These are phyloP conservation scores for Tolypocladium tropicale DNA, from an alignment of 2,329 filamentous ascomycete genomes.

Conservation along the genomic window DNA sequence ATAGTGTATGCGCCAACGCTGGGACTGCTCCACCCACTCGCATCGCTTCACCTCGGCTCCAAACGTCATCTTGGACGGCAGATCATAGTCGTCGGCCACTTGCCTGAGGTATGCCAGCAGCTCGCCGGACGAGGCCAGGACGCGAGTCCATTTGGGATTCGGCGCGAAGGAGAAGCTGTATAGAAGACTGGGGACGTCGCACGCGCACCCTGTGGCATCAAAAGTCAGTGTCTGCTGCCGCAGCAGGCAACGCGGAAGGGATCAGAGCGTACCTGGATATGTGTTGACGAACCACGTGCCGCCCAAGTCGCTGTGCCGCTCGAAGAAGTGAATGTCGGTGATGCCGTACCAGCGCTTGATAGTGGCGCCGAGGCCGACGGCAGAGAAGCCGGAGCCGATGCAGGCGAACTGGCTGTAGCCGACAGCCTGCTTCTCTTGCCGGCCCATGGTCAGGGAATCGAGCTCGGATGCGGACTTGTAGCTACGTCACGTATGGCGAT, in stretches of 20 bases:
- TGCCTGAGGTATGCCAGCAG: slow-evolving; percentile 45
- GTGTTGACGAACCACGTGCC: slow-evolving; percentile 56
- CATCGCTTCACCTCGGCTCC: slow-evolving; percentile 24
- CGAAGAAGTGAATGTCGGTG: slow-evolving; percentile 50
- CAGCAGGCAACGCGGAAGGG: not conserved
- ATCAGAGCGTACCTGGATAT: slow-evolving; percentile 40
- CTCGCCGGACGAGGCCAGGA: slow-evolving; percentile 45
- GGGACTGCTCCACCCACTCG: slow-evolving; percentile 25
- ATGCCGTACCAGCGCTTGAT: slow-evolving; percentile 47
- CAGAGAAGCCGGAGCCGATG: slow-evolving; percentile 53
- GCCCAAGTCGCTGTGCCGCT: slow-evolving; percentile 44
- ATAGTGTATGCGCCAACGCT: slow-evolving; percentile 23
- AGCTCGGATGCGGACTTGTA: not conserved
- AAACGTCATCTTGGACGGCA: slow-evolving; percentile 27
- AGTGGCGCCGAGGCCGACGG: slow-evolving; percentile 49
- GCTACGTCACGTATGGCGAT: not conserved
- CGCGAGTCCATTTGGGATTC: slow-evolving; percentile 49
- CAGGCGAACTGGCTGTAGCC: slow-evolving; percentile 28
- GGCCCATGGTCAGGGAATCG: not conserved
- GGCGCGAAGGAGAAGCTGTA: slow-evolving; percentile 53
- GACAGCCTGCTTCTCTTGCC: not conserved
- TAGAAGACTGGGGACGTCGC: slow-evolving; percentile 47
- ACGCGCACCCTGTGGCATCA: slow-evolving; percentile 26
- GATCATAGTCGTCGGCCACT: slow-evolving; percentile 36
- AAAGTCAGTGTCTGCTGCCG: not conserved